phyloP scores from a whole-genome alignment of 148 eudicot species.

The Polygonum maritimum region DNA sequence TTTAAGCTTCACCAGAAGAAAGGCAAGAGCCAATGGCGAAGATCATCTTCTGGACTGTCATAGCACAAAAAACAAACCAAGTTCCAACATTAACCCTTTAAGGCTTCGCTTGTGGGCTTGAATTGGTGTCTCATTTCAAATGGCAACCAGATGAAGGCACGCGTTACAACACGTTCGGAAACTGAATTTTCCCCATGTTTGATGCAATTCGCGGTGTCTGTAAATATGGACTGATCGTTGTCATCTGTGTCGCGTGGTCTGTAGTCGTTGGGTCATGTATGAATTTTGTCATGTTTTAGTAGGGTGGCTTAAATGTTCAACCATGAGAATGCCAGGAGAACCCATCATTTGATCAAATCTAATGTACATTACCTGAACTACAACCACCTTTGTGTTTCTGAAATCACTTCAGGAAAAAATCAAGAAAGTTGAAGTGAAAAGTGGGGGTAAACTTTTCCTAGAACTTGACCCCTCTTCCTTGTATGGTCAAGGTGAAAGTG shows the following conservation, averaged over 20 bases:
- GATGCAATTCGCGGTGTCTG: background rate
- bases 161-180: background rate
- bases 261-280: background rate
- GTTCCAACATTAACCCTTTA: background rate
- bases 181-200: background rate
- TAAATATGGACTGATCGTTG: background rate
- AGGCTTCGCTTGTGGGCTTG: background rate
- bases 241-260: background rate
- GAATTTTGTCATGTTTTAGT: background rate
- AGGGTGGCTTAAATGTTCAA: background rate
- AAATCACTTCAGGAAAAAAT: background rate
- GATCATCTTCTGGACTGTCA: conserved; percentile 55
- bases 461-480: background rate
- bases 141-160: background rate
- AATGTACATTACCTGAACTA: background rate
- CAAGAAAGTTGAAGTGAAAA: background rate
- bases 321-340: conserved; percentile 6
- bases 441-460: background rate
- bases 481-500: too few relatives aligned
- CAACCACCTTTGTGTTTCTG: background rate
- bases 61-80: background rate
- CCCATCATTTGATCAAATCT: background rate
- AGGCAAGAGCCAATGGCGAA: conserved; percentile 65
- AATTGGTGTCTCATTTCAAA: background rate
- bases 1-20: conserved; percentile 68